phyloP scores from a whole-genome alignment of 2,329 filamentous ascomycete genomes.

The Beauveria caledonica region DNA sequence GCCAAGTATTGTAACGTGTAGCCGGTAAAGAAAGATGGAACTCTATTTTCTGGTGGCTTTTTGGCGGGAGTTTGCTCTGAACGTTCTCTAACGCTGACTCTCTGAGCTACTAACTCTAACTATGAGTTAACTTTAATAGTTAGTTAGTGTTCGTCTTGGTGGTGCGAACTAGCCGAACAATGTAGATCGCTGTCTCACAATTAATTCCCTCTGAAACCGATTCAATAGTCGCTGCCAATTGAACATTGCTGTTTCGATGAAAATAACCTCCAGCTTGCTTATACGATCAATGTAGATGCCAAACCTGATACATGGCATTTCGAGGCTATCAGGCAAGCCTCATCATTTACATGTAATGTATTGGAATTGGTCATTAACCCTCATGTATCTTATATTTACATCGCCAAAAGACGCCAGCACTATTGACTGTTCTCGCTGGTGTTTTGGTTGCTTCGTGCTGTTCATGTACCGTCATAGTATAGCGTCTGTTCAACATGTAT shows the following conservation, averaged over 20 bases:
- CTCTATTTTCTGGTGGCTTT: neutral
- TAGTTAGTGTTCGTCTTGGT: too few species aligned
- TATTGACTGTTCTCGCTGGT: neutral
- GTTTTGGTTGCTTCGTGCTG: conserved; percentile 4
- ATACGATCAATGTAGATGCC: neutral
- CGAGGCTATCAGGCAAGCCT: too few species aligned
- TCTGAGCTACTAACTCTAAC: too few species aligned
- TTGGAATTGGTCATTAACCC: neutral
- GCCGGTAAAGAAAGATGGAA: neutral
- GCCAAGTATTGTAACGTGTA: too few species aligned
- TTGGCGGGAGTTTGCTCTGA: neutral
- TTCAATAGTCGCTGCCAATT: neutral
- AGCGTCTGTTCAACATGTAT: neutral
- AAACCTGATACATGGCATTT: neutral
- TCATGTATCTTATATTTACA: conserved; percentile 6
- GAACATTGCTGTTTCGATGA: neutral
- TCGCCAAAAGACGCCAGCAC: neutral
- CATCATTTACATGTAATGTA: neutral
- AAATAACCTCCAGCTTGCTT: neutral
- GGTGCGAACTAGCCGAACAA: too few species aligned
- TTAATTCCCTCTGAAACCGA: neutral
- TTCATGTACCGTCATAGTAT: conserved; percentile 8
- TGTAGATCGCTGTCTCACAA: conserved; percentile 5
- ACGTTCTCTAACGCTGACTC: too few species aligned
- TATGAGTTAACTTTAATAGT: too few species aligned